Evolutionary conservation across 805 yeast species (phyloP), one percentile per base, ranked within the genome.

Genomic region (Barnettozyma botsteinii): DNA sequence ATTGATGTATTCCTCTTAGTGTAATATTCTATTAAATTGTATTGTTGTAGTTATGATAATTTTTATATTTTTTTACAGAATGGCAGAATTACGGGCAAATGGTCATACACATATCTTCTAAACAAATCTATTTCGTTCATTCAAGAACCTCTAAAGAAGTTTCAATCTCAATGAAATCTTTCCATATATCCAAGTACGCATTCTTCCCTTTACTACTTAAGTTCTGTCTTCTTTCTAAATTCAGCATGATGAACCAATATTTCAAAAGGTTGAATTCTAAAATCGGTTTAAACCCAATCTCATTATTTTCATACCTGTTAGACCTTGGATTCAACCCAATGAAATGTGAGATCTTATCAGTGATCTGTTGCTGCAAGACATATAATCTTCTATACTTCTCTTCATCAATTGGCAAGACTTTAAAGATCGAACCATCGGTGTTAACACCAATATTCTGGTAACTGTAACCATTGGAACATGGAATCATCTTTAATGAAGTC

Each of bases 281-380:
- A 39, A 83, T 63, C 0, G 88, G 88, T 49, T 84, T 75, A 38
- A 70, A 63, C 13, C 73, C 69, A 24, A 61, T 57, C n/a, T 62
- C 60, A 13, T 47, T 40, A 18, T 56, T 57, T 28, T 56, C 57
- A 36, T 50, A 62, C 21, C 62, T 57, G 43, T 66, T 66, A 9
- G 61, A 65, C 46, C 74, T 70, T 3, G 96, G 95, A 56, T 91
- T 93, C 48, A 93, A 64, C 0, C 97, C 96, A 37, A 84, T 80
- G 42, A 66, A 61, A 47, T 83, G 88, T 28, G 67, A 69, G 42
- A 83, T 85, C 49, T 84, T 84, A 41, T 89, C 96, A 27, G 73
- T 72, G 37, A 93, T 64, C 52, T 88, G 96, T 60, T 88, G 95
- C 56, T 89, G 97, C 17, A 91, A 66, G 26, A 87, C 80, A 54